These are phyloP conservation scores for Gremmenia infestans DNA, from an alignment of 2,329 filamentous ascomycete genomes.

Conservation along the genomic window DNA sequence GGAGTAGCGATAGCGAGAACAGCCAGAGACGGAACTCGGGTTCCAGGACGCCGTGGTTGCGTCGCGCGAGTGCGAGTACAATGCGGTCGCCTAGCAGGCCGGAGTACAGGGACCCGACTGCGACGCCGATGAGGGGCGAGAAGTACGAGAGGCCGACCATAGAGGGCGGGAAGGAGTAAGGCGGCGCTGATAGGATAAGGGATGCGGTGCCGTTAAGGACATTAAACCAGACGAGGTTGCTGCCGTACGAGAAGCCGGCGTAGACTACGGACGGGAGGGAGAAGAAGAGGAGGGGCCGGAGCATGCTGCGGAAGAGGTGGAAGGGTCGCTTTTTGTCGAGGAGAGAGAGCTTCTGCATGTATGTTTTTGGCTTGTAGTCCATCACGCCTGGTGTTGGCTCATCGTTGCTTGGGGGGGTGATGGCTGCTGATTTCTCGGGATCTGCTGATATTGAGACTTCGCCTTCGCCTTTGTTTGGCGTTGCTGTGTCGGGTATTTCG, in stretches of 20 bases:
- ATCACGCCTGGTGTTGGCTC: constrained; percentile 1
- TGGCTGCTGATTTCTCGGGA: constrained; percentile 11
- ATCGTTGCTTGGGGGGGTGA: background rate
- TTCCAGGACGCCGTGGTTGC: constrained; percentile 37
- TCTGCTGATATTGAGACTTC: constrained; percentile 5
- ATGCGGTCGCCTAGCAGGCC: constrained; percentile 29
- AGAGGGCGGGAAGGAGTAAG: constrained; percentile 33
- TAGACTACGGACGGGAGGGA: constrained; percentile 32
- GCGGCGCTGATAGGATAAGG: constrained; percentile 29
- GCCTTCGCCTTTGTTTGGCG: constrained; percentile 7
- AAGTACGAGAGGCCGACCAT: constrained; percentile 33
- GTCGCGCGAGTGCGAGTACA: constrained; percentile 34
- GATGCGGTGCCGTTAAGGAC: constrained; percentile 34
- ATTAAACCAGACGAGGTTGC: constrained; percentile 34
- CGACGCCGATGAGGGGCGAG: constrained; percentile 28
- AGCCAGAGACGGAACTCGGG: constrained; percentile 32
- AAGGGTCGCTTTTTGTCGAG: constrained; percentile 25
- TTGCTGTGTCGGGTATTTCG: constrained; percentile 8
- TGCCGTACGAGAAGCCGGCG: constrained; percentile 34
- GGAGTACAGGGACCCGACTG: constrained; percentile 26
- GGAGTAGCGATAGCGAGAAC: constrained; percentile 33
- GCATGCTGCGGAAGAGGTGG: constrained; percentile 28
- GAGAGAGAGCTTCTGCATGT: constrained; percentile 24
- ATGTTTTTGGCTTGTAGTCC: constrained; percentile 21
- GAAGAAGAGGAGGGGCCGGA: constrained; percentile 29